These are phyloP conservation scores for Cryptococcus amylolentus DNA, from an alignment of 1,284 basidiomycete genomes.

Conservation along the genomic window DNA sequence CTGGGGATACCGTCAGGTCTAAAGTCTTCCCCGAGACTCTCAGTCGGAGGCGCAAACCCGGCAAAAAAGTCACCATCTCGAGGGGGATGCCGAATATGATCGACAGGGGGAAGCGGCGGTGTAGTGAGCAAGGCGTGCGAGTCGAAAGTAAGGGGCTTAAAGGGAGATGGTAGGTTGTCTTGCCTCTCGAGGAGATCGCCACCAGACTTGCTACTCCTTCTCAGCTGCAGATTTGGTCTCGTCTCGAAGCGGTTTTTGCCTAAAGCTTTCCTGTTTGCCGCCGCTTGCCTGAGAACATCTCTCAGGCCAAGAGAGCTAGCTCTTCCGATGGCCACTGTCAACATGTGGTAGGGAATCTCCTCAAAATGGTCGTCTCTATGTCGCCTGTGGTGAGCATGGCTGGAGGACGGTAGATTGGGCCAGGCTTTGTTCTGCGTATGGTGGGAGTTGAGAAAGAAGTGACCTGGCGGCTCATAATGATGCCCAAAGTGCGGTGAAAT, in stretches of 20 bases:
- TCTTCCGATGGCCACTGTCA: slow-evolving; percentile 15
- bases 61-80: slow-evolving; percentile 11
- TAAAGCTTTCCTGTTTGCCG: not conserved
- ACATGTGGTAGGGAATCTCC: slow-evolving; percentile 16
- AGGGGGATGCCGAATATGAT: slow-evolving; percentile 6
- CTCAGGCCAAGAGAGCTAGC: slow-evolving; percentile 16
- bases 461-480: not conserved
- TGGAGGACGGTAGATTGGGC: not conserved
- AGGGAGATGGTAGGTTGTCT: not conserved
- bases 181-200: not conserved
- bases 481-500: not conserved
- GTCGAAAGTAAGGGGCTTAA: slow-evolving; percentile 12
- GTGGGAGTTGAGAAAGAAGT: not conserved
- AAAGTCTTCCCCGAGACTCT: not conserved
- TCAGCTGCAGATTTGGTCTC: slow-evolving; percentile 13
- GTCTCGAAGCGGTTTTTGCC: not conserved
- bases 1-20: slow-evolving; percentile 1
- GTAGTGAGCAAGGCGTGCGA: slow-evolving; percentile 5
- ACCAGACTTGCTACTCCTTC: slow-evolving; percentile 5
- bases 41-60: not conserved
- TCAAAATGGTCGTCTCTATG: not conserved
- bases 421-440: not conserved
- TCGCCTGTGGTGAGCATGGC: not conserved
- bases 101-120: slow-evolving; percentile 11
- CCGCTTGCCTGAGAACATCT: not conserved